Percentiles rank a stretch among this genome's conserved stretches.
Conservation (phyloP, 2,329 filamentous ascomycete genomes). For the Aspergillus hiratsukae region DNA sequence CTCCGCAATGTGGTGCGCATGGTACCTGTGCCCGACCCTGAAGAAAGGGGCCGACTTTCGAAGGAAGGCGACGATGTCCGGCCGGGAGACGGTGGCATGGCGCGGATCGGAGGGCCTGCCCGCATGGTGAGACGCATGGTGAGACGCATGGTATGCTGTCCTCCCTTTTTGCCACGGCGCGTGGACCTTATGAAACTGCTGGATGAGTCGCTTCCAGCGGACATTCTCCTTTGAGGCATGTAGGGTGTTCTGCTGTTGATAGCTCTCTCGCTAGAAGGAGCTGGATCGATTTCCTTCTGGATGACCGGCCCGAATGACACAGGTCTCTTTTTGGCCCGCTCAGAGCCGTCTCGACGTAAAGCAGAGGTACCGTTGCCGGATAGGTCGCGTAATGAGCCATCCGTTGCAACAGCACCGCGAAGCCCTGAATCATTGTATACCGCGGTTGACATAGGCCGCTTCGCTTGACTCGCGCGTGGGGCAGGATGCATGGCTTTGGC, state of each 20-base stretch:
- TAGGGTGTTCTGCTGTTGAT: conserved; percentile 5
- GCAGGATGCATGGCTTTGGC: conserved; percentile 4
- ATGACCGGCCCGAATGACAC: conserved; percentile 20
- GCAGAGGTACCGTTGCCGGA: conserved; percentile 5
- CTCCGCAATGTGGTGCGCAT: conserved; percentile 48
- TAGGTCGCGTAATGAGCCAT: conserved; percentile 1
- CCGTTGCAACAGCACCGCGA: conserved; percentile 5
- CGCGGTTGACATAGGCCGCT: conserved; percentile 18
- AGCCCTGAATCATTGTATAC: conserved; percentile 11
- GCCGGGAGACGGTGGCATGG: conserved; percentile 35
- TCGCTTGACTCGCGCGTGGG: conserved; percentile 9
- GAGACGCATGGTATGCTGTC: conserved; percentile 59
- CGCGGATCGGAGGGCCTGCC: conserved; percentile 35
- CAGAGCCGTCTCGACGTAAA: neutral
- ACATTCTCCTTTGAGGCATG: conserved; percentile 50
- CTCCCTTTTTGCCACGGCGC: conserved; percentile 43
- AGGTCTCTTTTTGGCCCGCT: conserved; percentile 15
- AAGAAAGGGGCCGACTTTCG: conserved; percentile 45
- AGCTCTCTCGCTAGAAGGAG: conserved; percentile 1
- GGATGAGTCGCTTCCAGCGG: conserved; percentile 61
- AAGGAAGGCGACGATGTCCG: conserved; percentile 58
- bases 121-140: conserved; percentile 81
- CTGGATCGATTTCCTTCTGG: conserved; percentile 11
- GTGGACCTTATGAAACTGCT: conserved; percentile 75
- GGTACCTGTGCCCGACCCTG: conserved; percentile 37